Percentiles rank a stretch among this genome's conserved stretches.
phyloP scores from a whole-genome alignment of 2,329 filamentous ascomycete genomes.

The Monosporascus sp. region DNA sequence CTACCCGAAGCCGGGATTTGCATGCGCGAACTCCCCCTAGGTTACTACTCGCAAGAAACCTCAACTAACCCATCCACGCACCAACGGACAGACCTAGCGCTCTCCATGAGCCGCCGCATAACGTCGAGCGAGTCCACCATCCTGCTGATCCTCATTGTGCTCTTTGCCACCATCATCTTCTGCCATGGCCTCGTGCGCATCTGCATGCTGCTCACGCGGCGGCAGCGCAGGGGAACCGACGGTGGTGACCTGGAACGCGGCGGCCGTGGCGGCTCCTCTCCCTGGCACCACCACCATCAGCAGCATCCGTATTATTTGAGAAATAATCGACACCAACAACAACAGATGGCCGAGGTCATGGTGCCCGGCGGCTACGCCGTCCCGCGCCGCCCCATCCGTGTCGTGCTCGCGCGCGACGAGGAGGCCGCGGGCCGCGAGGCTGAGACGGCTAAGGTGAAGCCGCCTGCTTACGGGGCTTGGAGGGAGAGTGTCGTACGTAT shows the following conservation, averaged over 20 bases:
- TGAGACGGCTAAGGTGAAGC: conserved; percentile 54
- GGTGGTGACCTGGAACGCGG: conserved; percentile 25
- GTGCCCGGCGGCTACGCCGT: conserved; percentile 62
- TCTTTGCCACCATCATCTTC: conserved; percentile 73
- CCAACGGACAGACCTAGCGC: conserved; percentile 57
- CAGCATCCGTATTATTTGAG: not conserved
- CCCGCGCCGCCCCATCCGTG: conserved; percentile 68
- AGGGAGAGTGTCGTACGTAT: conserved; percentile 70
- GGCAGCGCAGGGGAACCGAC: conserved; percentile 23
- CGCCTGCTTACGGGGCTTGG: conserved; percentile 84
- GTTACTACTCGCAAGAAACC: not conserved
- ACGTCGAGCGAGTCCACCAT: conserved; percentile 70
- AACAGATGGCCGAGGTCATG: conserved; percentile 36
- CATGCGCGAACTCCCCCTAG: too few relatives aligned
- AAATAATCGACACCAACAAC: conserved; percentile 8
- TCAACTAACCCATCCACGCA: not conserved
- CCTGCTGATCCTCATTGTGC: conserved; percentile 71
- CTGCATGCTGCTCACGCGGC: conserved; percentile 56
- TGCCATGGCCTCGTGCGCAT: conserved; percentile 72
- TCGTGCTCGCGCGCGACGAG: conserved; percentile 70
- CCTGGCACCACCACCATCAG: conserved; percentile 7
- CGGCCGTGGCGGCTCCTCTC: conserved; percentile 2
- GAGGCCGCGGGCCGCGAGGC: conserved; percentile 56
- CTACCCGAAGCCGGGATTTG: not conserved
- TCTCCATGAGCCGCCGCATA: conserved; percentile 61